phyloP scores from a whole-genome alignment of 164 flowering plant species.

The Houttuynia cordata region DNA sequence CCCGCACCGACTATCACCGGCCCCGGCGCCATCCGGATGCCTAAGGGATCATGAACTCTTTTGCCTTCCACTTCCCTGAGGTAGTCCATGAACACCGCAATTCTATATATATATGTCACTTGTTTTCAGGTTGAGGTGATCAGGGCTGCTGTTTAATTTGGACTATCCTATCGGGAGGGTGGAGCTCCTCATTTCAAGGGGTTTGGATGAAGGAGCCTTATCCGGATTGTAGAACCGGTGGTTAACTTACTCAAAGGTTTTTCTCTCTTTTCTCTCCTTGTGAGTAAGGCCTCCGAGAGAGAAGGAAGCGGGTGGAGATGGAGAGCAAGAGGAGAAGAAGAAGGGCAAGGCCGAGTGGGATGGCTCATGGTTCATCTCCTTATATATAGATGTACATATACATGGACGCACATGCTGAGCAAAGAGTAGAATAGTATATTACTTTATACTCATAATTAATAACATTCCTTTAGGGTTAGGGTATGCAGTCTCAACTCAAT shows the following conservation, averaged over 20 bases:
- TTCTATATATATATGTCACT: too few species aligned
- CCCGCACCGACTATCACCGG: conserved; percentile 78
- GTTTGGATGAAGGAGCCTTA: conserved; percentile 26
- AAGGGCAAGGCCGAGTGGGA: neutral
- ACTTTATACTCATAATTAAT: too few species aligned
- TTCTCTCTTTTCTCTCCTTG: neutral
- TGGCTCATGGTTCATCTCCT: neutral
- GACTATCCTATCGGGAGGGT: conserved; percentile 9
- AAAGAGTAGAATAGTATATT: too few species aligned
- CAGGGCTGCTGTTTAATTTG: too few species aligned
- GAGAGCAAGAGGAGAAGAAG: neutral
- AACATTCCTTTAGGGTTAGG: too few species aligned
- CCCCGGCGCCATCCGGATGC: conserved; percentile 18
- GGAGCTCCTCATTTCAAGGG: conserved; percentile 18
- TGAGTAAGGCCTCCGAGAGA: neutral
- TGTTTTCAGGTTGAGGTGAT: conserved; percentile 2
- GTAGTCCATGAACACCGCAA: conserved; percentile 24
- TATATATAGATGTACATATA: too few species aligned
- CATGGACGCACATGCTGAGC: too few species aligned
- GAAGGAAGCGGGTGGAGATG: neutral
- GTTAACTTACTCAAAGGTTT: neutral
- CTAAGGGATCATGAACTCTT: conserved; percentile 24
- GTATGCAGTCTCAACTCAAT: too few species aligned
- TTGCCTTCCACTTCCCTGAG: conserved; percentile 46
- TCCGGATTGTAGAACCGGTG: conserved; percentile 23